Percentiles rank a stretch among this genome's conserved stretches.
Evolutionary conservation across 2,329 filamentous ascomycete genomes (phyloP).

Genomic region (Neonectria faginata): DNA sequence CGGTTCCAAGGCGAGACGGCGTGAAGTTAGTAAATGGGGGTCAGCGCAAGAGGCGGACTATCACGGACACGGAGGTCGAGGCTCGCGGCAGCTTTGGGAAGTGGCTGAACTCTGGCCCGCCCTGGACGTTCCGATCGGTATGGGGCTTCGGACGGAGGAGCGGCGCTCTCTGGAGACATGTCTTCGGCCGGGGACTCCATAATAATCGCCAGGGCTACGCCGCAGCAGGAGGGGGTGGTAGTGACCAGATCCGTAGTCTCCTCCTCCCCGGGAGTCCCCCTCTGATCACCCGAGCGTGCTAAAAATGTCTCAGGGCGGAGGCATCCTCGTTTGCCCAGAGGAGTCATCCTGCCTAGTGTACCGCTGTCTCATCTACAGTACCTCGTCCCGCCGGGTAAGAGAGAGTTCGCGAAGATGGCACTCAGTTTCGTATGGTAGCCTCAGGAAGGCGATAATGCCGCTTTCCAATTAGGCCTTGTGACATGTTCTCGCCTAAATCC

Average conservation of each 20-base stretch:
- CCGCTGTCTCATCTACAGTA: slow-evolving; percentile 23
- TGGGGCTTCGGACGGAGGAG: slow-evolving; percentile 46
- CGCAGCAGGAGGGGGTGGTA: slow-evolving; percentile 29
- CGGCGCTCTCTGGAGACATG: slow-evolving; percentile 40
- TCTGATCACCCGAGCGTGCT: slow-evolving; percentile 37
- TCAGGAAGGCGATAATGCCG: background rate
- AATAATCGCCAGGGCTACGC: slow-evolving; percentile 38
- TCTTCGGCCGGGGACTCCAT: slow-evolving; percentile 41
- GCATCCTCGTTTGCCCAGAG: slow-evolving; percentile 24
- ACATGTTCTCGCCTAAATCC: background rate
- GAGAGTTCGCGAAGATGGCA: slow-evolving; percentile 9
- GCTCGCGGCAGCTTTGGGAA: slow-evolving; percentile 32
- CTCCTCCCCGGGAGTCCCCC: slow-evolving; percentile 10
- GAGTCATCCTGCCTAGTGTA: slow-evolving; percentile 24
- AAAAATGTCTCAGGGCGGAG: slow-evolving; percentile 42
- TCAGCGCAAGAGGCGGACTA: slow-evolving; percentile 26
- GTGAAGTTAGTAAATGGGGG: slow-evolving; percentile 33
- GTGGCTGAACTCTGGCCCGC: slow-evolving; percentile 47
- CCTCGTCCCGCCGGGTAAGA: slow-evolving; percentile 5
- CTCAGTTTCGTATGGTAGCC: slow-evolving; percentile 3
- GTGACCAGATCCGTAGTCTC: slow-evolving; percentile 12
- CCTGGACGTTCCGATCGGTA: slow-evolving; percentile 45
- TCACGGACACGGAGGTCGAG: slow-evolving; percentile 39
- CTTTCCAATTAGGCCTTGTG: background rate
- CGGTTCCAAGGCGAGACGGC: slow-evolving; percentile 10